phyloP scores from a whole-genome alignment of 805 yeast species.

The Lipomyces sp. region DNA sequence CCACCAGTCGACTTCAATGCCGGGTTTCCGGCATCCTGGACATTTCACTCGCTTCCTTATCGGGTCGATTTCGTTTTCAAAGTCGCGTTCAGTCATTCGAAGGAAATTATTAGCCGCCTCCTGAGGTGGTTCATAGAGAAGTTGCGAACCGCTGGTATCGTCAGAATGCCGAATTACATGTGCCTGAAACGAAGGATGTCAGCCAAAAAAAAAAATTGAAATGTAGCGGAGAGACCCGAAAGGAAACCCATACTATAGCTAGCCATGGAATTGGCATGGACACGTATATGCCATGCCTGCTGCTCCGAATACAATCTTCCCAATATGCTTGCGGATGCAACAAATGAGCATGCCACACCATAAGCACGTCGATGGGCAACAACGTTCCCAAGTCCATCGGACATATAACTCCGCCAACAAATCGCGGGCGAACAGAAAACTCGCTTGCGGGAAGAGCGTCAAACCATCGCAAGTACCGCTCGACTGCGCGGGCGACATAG shows the following conservation, averaged over 20 bases:
- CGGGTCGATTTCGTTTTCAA: background rate
- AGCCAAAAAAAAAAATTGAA: too few relatives aligned
- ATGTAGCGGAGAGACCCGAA: too few relatives aligned
- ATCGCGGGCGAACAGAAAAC: background rate
- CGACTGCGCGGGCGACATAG: conserved; percentile 14
- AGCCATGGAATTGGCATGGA: conserved; percentile 16
- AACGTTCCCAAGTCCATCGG: conserved; percentile 4
- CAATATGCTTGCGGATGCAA: conserved; percentile 30
- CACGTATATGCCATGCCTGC: background rate
- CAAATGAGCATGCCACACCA: conserved; percentile 33
- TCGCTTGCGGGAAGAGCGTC: conserved; percentile 1
- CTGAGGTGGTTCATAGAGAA: background rate
- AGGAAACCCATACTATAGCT: conserved; percentile 7
- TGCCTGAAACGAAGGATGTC: too few relatives aligned
- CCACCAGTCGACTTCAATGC: background rate
- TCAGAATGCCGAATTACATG: background rate
- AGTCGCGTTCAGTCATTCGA: background rate
- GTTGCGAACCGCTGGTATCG: background rate
- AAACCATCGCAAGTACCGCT: conserved; percentile 15
- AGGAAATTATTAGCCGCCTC: conserved; percentile 3
- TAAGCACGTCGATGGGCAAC: conserved; percentile 31
- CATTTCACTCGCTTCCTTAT: background rate
- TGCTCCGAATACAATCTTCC: conserved; percentile 24
- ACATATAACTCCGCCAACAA: background rate
- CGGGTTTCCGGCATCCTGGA: background rate